Conservation (phyloP, 331 rosid genomes). For the Pyrus hybrid region DNA sequence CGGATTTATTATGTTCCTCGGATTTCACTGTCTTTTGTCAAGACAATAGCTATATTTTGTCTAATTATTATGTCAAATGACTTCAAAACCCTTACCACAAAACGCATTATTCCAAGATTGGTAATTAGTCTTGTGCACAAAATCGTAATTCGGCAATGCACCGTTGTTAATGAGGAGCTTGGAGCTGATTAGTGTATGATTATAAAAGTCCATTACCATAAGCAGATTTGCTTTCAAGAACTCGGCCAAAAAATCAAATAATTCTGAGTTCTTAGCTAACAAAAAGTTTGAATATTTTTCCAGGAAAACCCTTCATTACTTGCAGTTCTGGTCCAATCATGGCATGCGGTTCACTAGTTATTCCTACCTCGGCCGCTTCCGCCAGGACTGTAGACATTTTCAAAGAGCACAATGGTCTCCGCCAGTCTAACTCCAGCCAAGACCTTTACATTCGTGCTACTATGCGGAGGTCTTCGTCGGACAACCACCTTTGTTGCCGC, state of each 20-base stretch:
- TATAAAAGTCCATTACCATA: slow-evolving; percentile 23
- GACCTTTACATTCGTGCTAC: slow-evolving; percentile 30
- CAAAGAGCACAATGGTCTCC: slow-evolving; percentile 37
- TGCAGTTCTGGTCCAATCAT: slow-evolving; percentile 21
- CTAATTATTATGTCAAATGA: neutral
- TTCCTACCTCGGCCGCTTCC: slow-evolving; percentile 47
- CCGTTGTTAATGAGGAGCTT: slow-evolving; percentile 43
- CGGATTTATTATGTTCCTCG: slow-evolving; percentile 15
- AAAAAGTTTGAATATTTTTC: neutral
- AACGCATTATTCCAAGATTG: neutral
- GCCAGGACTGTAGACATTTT: slow-evolving; percentile 22
- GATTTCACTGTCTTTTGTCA: slow-evolving; percentile 19
- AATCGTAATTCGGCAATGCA: neutral
- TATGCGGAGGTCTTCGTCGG: slow-evolving; percentile 52
- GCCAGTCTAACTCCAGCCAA: slow-evolving; percentile 46
- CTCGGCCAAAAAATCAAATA: neutral
- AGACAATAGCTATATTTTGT: neutral
- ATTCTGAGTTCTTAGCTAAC: neutral
- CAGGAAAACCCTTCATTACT: neutral
- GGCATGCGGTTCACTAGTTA: slow-evolving; percentile 41
- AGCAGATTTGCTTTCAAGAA: slow-evolving; percentile 21
- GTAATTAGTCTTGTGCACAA: neutral
- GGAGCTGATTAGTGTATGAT: neutral
- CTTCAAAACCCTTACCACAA: neutral
- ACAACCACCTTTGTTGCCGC: slow-evolving; percentile 48